These are phyloP conservation scores for Cyberlindnera amylophila DNA, from an alignment of 805 yeast species.

Conservation along the genomic window DNA sequence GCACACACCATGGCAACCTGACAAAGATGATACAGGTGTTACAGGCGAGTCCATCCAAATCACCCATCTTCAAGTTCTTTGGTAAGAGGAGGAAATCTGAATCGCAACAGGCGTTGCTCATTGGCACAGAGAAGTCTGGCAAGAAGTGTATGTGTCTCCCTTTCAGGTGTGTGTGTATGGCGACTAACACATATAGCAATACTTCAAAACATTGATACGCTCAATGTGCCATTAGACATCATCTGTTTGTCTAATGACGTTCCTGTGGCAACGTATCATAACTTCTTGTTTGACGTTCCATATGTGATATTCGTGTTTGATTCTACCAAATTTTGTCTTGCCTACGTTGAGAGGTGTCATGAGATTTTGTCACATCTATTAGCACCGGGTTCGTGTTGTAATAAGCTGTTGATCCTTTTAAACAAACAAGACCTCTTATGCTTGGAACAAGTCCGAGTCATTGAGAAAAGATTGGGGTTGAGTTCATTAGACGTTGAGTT, in stretches of 20 bases:
- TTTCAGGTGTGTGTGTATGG: too few relatives aligned
- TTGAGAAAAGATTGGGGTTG: constrained; percentile 16
- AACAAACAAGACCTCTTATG: constrained; percentile 20
- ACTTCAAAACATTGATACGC: constrained; percentile 12
- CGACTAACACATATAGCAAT: constrained; percentile 10
- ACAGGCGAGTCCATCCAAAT: constrained; percentile 17
- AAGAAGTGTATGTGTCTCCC: constrained; percentile 15
- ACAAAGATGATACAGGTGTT: constrained; percentile 19
- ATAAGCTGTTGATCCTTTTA: constrained; percentile 19
- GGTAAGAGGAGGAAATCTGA: background rate
- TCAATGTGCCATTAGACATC: constrained; percentile 16
- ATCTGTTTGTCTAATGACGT: constrained; percentile 20
- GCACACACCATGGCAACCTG: background rate
- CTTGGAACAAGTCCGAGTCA: constrained; percentile 4
- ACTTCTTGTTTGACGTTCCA: constrained; percentile 19
- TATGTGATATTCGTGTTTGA: constrained; percentile 21
- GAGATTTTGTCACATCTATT: constrained; percentile 8
- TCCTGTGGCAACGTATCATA: constrained; percentile 18
- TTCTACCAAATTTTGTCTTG: constrained; percentile 14
- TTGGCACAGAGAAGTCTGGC: constrained; percentile 21
- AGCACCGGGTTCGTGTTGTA: constrained; percentile 5
- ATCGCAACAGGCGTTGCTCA: constrained; percentile 13
- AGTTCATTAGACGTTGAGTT: constrained; percentile 9
- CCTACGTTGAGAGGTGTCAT: constrained; percentile 11
- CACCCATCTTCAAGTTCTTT: constrained; percentile 7